Evolutionary conservation across 2,329 filamentous ascomycete genomes (phyloP), one percentile per base, ranked within the genome.

Genomic region (Mollisiaceae sp.): DNA sequence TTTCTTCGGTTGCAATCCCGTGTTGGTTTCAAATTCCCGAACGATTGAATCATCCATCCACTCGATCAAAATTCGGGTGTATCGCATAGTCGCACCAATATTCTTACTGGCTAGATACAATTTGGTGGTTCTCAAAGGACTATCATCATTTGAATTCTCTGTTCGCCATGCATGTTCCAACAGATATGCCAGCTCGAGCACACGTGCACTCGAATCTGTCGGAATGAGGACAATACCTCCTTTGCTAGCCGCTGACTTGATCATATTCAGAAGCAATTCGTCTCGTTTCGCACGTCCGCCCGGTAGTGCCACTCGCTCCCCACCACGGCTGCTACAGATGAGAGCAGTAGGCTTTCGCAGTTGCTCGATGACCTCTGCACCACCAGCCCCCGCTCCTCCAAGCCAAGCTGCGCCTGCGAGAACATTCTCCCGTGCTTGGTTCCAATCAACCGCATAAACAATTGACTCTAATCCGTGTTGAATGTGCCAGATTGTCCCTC

Each of bases 31-130:
- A 67, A 97, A 96, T 73, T 98, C 94, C 62, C 93, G 89, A 50
- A 97, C 91, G 65, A 99, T 96, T 65, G 89, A 90, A 74, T 97
- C 94, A 75, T 98, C 94, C 94, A 99, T 98, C 95, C 95, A 99
- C 76, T 99, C 95, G 38, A 99, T 82, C 92, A 99, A 97, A 77
- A 94, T 97, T 70, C 94, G 86, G 32, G 94, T 92, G 71, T 97
- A 92, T 60, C 93, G 86, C 84, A 98, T 91, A 0, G 94, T 97
- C 68, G 93, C 94, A 65, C 92, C 90, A 69, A 92, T 91, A 67
- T 93, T 97, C 65, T 89, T 90, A 45, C 93, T 94, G 0, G 94
- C 94, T 52, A 99, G 82, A 75, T 93, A 97, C 0, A 97, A 82
- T 72, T 85, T 87, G 0, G 86, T 80, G 0, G 81, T 78, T 62